A percentile compares a stretch with the other conserved stretches of the same genome.
These are phyloP conservation scores for Tetradesmus obliquus DNA, from an alignment of 139 green algal genomes.

Conservation along the genomic window DNA sequence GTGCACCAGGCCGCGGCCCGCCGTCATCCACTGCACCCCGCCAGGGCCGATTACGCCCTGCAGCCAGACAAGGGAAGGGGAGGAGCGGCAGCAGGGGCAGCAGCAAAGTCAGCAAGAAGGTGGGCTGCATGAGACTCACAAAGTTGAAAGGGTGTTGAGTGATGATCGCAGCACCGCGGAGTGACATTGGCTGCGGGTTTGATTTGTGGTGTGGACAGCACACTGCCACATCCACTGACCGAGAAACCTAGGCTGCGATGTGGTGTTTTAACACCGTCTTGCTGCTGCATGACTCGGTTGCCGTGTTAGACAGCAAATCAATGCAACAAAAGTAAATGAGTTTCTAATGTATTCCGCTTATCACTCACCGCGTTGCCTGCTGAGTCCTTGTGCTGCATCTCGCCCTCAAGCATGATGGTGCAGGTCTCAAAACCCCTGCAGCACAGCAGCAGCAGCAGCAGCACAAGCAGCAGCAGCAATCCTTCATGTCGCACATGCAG, in stretches of 20 bases:
- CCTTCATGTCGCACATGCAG: neutral
- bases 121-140: neutral
- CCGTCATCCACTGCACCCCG: conserved; percentile 96
- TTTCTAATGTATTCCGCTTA: too few relatives aligned
- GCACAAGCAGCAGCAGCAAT: neutral
- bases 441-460: conserved; percentile 17
- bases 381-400: conserved; percentile 89
- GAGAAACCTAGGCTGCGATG: too few relatives aligned
- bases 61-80: neutral
- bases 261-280: too few relatives aligned
- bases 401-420: conserved; percentile 89
- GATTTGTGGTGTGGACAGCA: too few relatives aligned
- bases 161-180: too few relatives aligned
- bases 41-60: conserved; percentile 84
- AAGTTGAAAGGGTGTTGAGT: too few relatives aligned
- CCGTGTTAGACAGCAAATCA: too few relatives aligned
- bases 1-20: conserved; percentile 84
- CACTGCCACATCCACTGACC: too few relatives aligned
- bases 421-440: conserved; percentile 90
- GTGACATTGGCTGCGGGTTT: too few relatives aligned
- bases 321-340: too few relatives aligned
- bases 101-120: neutral
- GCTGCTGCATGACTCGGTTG: too few relatives aligned
- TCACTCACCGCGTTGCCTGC: conserved; percentile 77
- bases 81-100: neutral